phyloP scores from a whole-genome alignment of 208 protist genomes.

The Acanthamoeba lugdunensis region DNA sequence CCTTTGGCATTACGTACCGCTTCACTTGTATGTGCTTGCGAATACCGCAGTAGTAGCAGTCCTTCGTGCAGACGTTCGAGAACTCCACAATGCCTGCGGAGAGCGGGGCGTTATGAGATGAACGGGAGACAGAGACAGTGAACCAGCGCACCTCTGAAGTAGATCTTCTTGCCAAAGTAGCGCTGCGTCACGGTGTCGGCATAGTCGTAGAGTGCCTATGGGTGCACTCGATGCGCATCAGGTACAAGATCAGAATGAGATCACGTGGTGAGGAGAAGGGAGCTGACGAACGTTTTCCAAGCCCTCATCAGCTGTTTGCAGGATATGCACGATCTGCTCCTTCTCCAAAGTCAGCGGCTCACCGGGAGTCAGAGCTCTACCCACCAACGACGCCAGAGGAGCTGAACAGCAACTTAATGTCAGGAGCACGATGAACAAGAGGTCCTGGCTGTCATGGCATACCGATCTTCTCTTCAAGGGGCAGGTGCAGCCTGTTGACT shows the following conservation, averaged over 20 bases:
- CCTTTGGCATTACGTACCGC: neutral
- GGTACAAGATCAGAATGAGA: neutral
- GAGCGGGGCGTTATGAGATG: neutral
- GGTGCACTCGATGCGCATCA: neutral
- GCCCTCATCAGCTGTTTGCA: neutral
- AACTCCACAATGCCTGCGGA: slow-evolving; percentile 82
- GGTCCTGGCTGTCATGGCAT: neutral
- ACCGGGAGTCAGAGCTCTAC: neutral
- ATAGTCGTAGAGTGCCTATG: slow-evolving; percentile 42
- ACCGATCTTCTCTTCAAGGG: slow-evolving; percentile 24
- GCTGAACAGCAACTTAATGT: neutral
- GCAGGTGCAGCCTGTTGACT: slow-evolving; percentile 60
- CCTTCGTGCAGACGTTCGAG: slow-evolving; percentile 84
- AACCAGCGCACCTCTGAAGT: slow-evolving; percentile 41
- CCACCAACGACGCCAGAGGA: slow-evolving; percentile 32
- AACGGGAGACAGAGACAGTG: neutral
- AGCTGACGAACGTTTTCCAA: slow-evolving; percentile 2
- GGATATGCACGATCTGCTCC: slow-evolving; percentile 44
- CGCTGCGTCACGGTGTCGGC: slow-evolving; percentile 67
- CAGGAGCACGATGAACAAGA: neutral
- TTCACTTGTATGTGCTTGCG: slow-evolving; percentile 71
- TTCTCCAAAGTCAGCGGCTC: slow-evolving; percentile 9
- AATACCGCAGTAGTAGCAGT: slow-evolving; percentile 85
- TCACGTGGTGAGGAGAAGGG: neutral
- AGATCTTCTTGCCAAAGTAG: slow-evolving; percentile 76